These are phyloP conservation scores for Spergularia azorica DNA, from an alignment of 179 eudicot species.

Conservation along the genomic window DNA sequence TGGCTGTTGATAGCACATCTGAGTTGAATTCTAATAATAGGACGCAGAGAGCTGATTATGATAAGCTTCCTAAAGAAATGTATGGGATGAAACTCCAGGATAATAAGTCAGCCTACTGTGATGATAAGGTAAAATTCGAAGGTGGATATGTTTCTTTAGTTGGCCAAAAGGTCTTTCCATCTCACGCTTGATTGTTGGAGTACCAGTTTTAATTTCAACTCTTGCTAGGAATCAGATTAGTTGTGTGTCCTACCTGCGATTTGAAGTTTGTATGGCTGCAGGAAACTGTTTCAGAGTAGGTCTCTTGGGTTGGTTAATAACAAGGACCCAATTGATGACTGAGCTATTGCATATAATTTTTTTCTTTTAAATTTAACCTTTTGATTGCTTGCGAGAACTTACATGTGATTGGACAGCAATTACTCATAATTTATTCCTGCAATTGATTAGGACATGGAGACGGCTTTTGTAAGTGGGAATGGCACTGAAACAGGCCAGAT, in stretches of 20 bases:
- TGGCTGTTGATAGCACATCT: constrained; percentile 49
- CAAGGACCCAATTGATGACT: not conserved
- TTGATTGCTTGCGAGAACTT: not conserved
- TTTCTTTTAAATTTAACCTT: not conserved
- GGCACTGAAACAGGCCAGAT: constrained; percentile 92
- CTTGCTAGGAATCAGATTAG: not conserved
- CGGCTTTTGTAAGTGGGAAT: constrained; percentile 66
- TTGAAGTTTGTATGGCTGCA: not conserved
- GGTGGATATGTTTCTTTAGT: constrained; percentile 17
- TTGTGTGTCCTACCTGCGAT: not conserved
- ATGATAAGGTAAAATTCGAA: constrained; percentile 41
- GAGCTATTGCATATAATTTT: not conserved
- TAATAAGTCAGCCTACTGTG: constrained; percentile 44
- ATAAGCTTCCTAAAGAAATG: constrained; percentile 71
- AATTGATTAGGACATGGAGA: constrained; percentile 63
- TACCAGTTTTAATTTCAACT: not conserved
- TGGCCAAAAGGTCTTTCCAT: constrained; percentile 4
- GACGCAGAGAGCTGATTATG: constrained; percentile 40
- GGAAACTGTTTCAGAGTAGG: not conserved
- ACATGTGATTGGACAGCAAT: not conserved
- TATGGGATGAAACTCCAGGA: constrained; percentile 68
- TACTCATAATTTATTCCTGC: not conserved
- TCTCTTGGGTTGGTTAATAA: not conserved
- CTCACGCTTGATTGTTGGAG: constrained; percentile 18
- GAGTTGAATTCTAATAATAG: constrained; percentile 31